These are phyloP conservation scores for Penicillium occitanis DNA, from an alignment of 2,329 filamentous ascomycete species.

Conservation along the genomic window DNA sequence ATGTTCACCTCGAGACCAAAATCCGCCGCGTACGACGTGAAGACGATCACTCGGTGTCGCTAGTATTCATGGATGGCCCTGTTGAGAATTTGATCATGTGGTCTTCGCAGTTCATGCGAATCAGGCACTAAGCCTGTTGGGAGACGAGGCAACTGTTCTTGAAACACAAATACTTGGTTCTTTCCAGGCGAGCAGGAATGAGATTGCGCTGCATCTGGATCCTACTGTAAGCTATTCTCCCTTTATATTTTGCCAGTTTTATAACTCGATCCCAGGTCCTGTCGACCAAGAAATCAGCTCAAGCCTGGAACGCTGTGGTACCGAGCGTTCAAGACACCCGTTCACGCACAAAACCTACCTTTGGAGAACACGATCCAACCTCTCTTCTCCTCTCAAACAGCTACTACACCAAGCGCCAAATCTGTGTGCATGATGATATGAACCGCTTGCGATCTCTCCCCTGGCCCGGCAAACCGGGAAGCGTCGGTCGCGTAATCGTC, in stretches of 20 bases:
- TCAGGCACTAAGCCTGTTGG: slow-evolving; percentile 8
- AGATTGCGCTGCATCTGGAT: slow-evolving; percentile 10
- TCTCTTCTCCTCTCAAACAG: neutral
- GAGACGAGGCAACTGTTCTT: neutral
- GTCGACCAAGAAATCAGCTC: neutral
- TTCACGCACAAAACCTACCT: no score
- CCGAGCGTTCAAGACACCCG: neutral
- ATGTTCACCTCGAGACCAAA: slow-evolving; percentile 1
- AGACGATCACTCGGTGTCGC: neutral
- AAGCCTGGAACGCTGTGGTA: slow-evolving; percentile 6
- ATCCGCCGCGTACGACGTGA: neutral
- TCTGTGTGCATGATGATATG: slow-evolving; percentile 12
- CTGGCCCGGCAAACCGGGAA: neutral
- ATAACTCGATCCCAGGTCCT: neutral
- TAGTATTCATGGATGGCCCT: slow-evolving; percentile 7
- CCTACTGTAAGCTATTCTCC: neutral
- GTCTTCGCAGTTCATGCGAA: slow-evolving; percentile 14
- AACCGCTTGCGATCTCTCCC: slow-evolving; percentile 13
- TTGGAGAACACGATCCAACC: neutral
- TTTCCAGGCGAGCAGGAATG: slow-evolving; percentile 12
- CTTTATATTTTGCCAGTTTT: neutral
- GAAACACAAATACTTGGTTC: slow-evolving; percentile 6
- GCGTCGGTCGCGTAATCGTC: slow-evolving; percentile 8
- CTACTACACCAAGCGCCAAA: neutral
- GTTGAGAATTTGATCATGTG: slow-evolving; percentile 12